Evolutionary conservation across 208 protist species (phyloP), one percentile per base, ranked within the genome.

Genomic region (Leishmania turanica): DNA sequence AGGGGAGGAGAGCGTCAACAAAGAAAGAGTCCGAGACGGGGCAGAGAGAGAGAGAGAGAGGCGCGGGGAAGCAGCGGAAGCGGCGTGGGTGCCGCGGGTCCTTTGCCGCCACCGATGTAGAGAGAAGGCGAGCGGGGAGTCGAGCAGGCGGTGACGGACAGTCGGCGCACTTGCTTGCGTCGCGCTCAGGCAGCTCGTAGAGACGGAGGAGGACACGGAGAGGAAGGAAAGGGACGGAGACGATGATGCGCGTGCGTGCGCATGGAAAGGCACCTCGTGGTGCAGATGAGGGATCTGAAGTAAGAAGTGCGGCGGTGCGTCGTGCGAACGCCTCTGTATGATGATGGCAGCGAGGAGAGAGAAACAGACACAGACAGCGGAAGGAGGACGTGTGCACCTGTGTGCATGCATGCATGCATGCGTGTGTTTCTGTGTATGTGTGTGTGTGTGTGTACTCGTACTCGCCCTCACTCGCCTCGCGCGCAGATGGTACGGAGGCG

Each of bases 341-440:
- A 47, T 13, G 34, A 40, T 68, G 64, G n/a, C 1, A 42, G 40
- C 4, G 65, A 8, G 19, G 37, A 47, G 65, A 4, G 37, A 47
- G 40, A 13, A 6, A 21, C 6, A 49, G 5, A 27, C 31, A 40
- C 19, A 31, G 31, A 47, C 17, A 42, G 31, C 17, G 37, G 7
- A 24, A n/a, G 69, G 27, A 73, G 45, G 45, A 45, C 37, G 71
- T 76, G 56, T 54, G 56, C 77, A 37, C 58, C 45, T 70, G 45
- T 70, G 42, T 37, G 53, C 17, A 27, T 75, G 49, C 73, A 68
- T 66, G 66, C 42, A 68, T 66, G 66, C 42, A 31, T 75, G 42
- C 53, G 54, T 58, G 40, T 54, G 34, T 51, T 4, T 45, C 42
- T 45, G 42, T 40, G 37, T 3, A 40, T 75, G 49, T 62, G 49